phyloP scores from a whole-genome alignment of 108 stramenopile species.

The Epithemia pelagica region DNA sequence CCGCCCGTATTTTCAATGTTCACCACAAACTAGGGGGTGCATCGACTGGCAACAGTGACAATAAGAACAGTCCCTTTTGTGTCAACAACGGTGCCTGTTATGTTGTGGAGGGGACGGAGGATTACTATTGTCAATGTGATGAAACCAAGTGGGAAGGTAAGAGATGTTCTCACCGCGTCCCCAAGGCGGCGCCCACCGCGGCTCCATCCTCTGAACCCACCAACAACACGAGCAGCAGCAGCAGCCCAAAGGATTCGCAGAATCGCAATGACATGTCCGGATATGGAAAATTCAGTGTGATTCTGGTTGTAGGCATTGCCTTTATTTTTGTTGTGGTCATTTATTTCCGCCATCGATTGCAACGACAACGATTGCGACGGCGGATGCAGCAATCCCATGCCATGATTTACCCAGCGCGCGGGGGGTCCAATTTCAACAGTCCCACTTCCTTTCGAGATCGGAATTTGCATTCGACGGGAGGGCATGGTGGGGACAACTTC shows the following conservation, averaged over 20 bases:
- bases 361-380: too few species aligned
- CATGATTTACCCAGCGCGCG: too few species aligned
- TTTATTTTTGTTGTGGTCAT: background rate
- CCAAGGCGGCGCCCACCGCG: background rate
- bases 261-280: background rate
- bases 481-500: too few species aligned
- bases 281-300: background rate
- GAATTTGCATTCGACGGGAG: too few species aligned
- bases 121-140: background rate
- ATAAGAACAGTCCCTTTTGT: background rate
- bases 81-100: background rate
- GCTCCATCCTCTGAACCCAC: background rate
- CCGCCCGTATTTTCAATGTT: background rate
- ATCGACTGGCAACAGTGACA: background rate
- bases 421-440: too few species aligned
- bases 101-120: background rate
- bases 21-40: background rate
- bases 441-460: too few species aligned
- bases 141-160: background rate
- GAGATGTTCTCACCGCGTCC: background rate
- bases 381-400: too few species aligned
- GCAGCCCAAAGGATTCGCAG: too few species aligned
- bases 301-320: background rate
- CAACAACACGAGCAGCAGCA: background rate
- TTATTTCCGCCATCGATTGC: too few species aligned